phyloP scores from a whole-genome alignment of 106 monocot genomes.

The Allium fistulosum region DNA sequence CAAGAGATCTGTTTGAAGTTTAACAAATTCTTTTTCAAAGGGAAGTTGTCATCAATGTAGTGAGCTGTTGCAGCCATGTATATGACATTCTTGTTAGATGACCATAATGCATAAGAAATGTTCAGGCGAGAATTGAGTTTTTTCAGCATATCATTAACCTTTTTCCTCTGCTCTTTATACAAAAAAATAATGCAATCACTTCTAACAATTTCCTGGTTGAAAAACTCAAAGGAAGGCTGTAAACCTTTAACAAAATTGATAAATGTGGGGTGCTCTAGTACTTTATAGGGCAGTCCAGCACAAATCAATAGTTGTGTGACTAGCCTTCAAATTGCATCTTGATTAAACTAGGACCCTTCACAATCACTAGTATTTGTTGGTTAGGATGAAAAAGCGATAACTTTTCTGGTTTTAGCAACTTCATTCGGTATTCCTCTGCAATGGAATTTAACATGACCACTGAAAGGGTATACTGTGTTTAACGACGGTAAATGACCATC shows the following conservation, averaged over 20 bases:
- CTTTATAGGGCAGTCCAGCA: not conserved
- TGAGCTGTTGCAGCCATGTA: constrained; percentile 16
- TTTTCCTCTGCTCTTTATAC: constrained; percentile 9
- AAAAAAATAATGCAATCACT: constrained; percentile 11
- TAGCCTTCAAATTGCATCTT: not conserved
- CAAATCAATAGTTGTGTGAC: constrained; percentile 4
- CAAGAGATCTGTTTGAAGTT: constrained; percentile 12
- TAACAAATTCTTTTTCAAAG: constrained; percentile 10
- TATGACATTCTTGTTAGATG: not conserved
- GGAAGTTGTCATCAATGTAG: constrained; percentile 12
- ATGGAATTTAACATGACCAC: constrained; percentile 2
- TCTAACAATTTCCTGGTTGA: too few relatives aligned
- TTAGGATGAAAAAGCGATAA: too few relatives aligned
- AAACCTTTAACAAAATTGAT: not conserved
- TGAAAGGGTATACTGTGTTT: too few relatives aligned
- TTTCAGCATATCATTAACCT: constrained; percentile 6
- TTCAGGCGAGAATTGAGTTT: constrained; percentile 8
- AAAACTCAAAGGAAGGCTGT: constrained; percentile 5
- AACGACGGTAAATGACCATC: too few relatives aligned
- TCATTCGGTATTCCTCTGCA: not conserved
- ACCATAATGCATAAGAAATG: constrained; percentile 23
- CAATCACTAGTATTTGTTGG: too few relatives aligned
- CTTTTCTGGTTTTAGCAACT: too few relatives aligned
- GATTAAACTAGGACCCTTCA: not conserved
- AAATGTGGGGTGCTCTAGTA: constrained; percentile 5